phyloP scores from a whole-genome alignment of 75 land plant genomes.

The Larix kaempferi region DNA sequence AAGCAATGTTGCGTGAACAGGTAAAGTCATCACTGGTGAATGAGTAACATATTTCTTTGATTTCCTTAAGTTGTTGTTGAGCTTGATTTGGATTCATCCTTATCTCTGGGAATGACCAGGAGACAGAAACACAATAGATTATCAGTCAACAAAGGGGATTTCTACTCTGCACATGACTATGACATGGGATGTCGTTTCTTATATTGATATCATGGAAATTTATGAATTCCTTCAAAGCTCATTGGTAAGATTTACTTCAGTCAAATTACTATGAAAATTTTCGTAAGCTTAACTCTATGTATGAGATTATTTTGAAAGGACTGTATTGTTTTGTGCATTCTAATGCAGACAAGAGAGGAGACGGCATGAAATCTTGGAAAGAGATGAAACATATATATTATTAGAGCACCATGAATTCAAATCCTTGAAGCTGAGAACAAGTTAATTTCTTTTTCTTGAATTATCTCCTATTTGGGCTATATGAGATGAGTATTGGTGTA shows the following conservation, averaged over 20 bases:
- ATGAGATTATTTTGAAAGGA: neutral
- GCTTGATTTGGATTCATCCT: neutral
- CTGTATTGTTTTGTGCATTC: neutral
- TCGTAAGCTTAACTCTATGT: neutral
- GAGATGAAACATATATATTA: slow-evolving; percentile 50
- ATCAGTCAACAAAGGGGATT: slow-evolving; percentile 58
- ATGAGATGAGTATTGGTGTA: neutral
- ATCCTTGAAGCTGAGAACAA: slow-evolving; percentile 59
- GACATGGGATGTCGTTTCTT: neutral
- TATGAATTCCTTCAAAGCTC: neutral
- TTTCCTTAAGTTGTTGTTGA: neutral
- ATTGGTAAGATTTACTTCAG: neutral
- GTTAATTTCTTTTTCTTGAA: slow-evolving; percentile 5
- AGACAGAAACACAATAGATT: slow-evolving; percentile 53
- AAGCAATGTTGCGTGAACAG: slow-evolving; percentile 64
- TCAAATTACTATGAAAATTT: neutral
- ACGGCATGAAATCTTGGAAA: slow-evolving; percentile 19
- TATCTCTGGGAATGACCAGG: slow-evolving; percentile 27
- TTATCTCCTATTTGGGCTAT: neutral
- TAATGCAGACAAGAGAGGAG: slow-evolving; percentile 30
- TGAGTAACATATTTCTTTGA: neutral
- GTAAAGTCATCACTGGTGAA: slow-evolving; percentile 15
- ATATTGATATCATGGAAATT: neutral
- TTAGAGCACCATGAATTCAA: slow-evolving; percentile 66
- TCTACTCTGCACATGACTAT: neutral